These are phyloP conservation scores for Novymonas esmeraldas DNA, from an alignment of 208 protist species.

Conservation along the genomic window DNA sequence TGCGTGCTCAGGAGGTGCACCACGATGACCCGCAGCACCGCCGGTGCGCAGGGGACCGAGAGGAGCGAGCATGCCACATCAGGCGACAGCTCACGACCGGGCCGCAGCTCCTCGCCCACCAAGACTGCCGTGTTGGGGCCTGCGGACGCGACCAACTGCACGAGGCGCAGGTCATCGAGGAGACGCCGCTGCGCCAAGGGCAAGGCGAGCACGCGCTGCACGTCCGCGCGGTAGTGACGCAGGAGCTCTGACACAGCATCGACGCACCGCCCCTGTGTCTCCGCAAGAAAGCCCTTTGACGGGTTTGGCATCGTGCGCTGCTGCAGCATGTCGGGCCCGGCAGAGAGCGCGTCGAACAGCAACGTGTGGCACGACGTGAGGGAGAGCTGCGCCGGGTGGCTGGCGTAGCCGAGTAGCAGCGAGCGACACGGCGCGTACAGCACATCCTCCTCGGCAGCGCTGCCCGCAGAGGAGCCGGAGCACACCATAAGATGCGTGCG, in stretches of 20 bases:
- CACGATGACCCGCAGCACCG: slow-evolving; percentile 37
- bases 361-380: slow-evolving; percentile 21
- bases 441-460: neutral
- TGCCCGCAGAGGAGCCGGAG: neutral
- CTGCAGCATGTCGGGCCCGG: slow-evolving; percentile 32
- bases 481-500: neutral
- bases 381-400: slow-evolving; percentile 18
- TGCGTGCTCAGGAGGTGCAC: slow-evolving; percentile 23
- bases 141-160: slow-evolving; percentile 5
- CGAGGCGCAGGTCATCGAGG: slow-evolving; percentile 26
- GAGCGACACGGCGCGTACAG: slow-evolving; percentile 20
- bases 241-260: slow-evolving; percentile 9
- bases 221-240: slow-evolving; percentile 9
- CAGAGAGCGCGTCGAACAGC: slow-evolving; percentile 30
- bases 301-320: slow-evolving; percentile 21
- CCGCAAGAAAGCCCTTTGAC: slow-evolving; percentile 32
- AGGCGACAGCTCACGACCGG: neutral
- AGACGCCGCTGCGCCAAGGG: slow-evolving; percentile 7
- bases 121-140: slow-evolving; percentile 17
- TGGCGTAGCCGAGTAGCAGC: slow-evolving; percentile 19
- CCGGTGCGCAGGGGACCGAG: slow-evolving; percentile 17
- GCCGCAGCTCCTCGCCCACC: slow-evolving; percentile 10
- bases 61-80: slow-evolving; percentile 26
- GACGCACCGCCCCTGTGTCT: slow-evolving; percentile 28
- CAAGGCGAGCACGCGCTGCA: slow-evolving; percentile 10